Evolutionary conservation across 495 filamentous ascomycete species (phyloP).

Genomic region (Hypoxylon crocopeplum): DNA sequence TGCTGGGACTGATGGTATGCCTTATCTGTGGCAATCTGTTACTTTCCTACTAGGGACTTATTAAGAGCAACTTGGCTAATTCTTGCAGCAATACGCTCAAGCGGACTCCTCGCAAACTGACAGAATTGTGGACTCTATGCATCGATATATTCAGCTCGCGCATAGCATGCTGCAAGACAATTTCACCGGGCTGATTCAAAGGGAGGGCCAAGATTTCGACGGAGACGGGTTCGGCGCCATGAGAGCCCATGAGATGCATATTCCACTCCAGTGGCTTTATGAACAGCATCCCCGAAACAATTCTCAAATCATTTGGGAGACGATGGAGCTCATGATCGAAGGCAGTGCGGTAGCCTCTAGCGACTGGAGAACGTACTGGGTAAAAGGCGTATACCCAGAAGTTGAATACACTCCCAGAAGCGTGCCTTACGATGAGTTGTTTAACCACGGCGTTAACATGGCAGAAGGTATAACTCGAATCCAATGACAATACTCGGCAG

Average conservation of each 20-base stretch:
- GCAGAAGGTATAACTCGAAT: slow-evolving; percentile 35
- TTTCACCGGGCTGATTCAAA: slow-evolving; percentile 55
- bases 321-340: slow-evolving; percentile 41
- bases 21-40: not conserved
- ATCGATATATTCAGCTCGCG: slow-evolving; percentile 48
- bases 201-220: slow-evolving; percentile 48
- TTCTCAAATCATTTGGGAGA: slow-evolving; percentile 41
- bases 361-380: slow-evolving; percentile 44
- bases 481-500: not conserved
- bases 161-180: slow-evolving; percentile 61
- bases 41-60: not conserved
- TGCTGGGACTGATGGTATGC: slow-evolving; percentile 57
- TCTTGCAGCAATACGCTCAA: slow-evolving; percentile 58
- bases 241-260: slow-evolving; percentile 58
- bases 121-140: slow-evolving; percentile 48
- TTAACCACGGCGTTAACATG: slow-evolving; percentile 42
- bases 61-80: slow-evolving; percentile 35
- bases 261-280: slow-evolving; percentile 64
- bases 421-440: slow-evolving; percentile 30
- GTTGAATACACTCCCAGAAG: slow-evolving; percentile 37
- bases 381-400: slow-evolving; percentile 40
- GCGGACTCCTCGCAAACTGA: slow-evolving; percentile 48
- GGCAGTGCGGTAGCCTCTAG: slow-evolving; percentile 44
- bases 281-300: slow-evolving; percentile 49
- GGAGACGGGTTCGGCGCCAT: slow-evolving; percentile 54